Evolutionary conservation across 768 basidiomycete genomes (phyloP), one percentile per base, ranked within the genome.

Genomic region (Leccinum variicolor): DNA sequence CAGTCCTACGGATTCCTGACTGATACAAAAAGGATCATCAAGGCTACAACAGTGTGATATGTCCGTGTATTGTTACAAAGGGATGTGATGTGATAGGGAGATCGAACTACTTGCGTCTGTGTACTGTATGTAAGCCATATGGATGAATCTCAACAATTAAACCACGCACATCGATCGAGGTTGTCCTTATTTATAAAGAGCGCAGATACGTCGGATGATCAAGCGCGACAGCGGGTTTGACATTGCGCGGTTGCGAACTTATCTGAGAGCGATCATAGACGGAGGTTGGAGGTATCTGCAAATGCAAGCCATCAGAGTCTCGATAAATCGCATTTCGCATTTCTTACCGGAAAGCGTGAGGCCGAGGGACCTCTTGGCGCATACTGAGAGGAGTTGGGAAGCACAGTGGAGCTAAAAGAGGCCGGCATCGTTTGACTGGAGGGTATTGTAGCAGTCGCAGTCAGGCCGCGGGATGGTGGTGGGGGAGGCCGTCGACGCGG

Each of bases 1-100:
- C 58, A 84, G 81, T 73, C 70, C 60, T 84, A 82, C 53, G 83
- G 81, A 4, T 85, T 83, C 67, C 73, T 83, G 11, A 78, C 77
- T 8, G 72, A 76, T 56, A 67, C 74, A 2, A 55, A 57, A 36
- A 68, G 66, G 29, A 68, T 78, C 23, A 62, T 72, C 33, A 34
- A 58, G 26, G 68, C 63, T n/a, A 54, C 47, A 19, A 36, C 48
- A 17, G 15, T 43, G 48, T 53, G 28, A 45, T 29, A 29, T 43
- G 34, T 43, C 19, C 25, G 23, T 21, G 14, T 21, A 23, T 52
- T 6, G 10, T 52, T 11, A 51, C 26, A 34, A 47, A 2, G 11
- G 15, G 3, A 36, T 11, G 50, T 25, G 36, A 49, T 28, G 34
- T 46, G 51, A 59, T 33, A 7, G 4, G 25, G 36, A 36, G 21